Conservation (phyloP, 441 rosid genomes). For the Mallotus japonicus region DNA sequence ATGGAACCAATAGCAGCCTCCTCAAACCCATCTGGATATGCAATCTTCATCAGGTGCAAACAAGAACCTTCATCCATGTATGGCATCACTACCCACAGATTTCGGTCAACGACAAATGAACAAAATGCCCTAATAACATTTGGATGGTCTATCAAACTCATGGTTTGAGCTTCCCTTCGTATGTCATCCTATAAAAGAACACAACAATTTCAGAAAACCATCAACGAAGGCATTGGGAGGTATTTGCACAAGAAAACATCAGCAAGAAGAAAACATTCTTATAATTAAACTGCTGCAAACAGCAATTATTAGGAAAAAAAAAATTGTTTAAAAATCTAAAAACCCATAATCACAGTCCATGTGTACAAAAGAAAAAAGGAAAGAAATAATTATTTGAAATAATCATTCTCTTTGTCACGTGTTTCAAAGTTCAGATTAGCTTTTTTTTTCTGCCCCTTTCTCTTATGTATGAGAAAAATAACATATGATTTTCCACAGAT, state of each 20-base stretch:
- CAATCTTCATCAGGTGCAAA: conserved; percentile 96
- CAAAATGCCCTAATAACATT: conserved; percentile 84
- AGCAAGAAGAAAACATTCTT: background rate
- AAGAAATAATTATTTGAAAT: background rate
- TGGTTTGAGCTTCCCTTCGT: conserved; percentile 93
- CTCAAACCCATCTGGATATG: conserved; percentile 89
- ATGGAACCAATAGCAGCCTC: conserved; percentile 87
- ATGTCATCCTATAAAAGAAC: conserved; percentile 70
- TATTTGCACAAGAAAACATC: background rate
- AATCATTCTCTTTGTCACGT: background rate
- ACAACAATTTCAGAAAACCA: conserved; percentile 19
- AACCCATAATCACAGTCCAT: background rate
- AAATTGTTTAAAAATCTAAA: background rate
- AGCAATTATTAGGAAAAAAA: background rate
- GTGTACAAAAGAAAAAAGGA: background rate
- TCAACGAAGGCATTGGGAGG: background rate
- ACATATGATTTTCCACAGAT: background rate
- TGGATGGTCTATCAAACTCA: conserved; percentile 97
- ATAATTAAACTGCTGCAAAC: background rate
- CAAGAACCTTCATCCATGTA: conserved; percentile 99
- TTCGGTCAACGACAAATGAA: conserved; percentile 84
- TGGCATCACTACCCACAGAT: conserved; percentile 99
- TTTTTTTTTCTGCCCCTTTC: background rate
- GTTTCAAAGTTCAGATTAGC: background rate
- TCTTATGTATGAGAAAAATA: background rate